Base-by-base conservation (phyloP, 2,329 filamentous ascomycete species). In the Gaeumannomyces sp. region DNA sequence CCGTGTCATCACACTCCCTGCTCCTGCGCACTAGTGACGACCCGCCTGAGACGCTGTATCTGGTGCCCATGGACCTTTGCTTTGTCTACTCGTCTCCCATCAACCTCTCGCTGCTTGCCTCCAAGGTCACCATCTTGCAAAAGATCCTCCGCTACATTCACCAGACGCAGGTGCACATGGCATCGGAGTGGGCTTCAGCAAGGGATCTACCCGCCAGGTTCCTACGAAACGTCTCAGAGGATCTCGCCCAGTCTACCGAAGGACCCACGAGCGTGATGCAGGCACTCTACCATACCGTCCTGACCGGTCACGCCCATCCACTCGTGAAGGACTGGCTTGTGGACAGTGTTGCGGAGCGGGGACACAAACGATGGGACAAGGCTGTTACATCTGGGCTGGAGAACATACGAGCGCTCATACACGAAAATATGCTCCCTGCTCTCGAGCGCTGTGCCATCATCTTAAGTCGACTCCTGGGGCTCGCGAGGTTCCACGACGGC, bases 351-450 rank as follows among this genome's bases (percentile, higher is more conserved):
- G 86, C 87, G 10, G 92, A 96, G 72, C 81, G 91, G 89, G 93
- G 93, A 0, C 91, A 96, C 71, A 97, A 97, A 76, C 84, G 95
- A 61, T 99, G 95, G 95, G 93, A 98, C 68, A 96, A 94, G 72
- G 89, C 91, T 7, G 90, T 96, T 2, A 83, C 85, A 1, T 86
- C 87, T 4, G 92, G 93, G 1, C 88, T 97, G 27, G 88, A 91
- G 66, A 89, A 87, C 64, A 82, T 98, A 13, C 86, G 92, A 62
- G 85, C 86, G 63, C 81, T 98, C 16, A 81, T 93, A 0, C 93
- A 97, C 72, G 89, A 97, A 72, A 93, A 96, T 73, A 87, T 97
- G 63, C 82, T 98, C 2, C 95, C 95, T 0, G 92, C 92, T 0
- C 80, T 98, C 2, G 93, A 98, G 70, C 87, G 94, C 63, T 90